These are phyloP conservation scores for Suhomyces sp. DNA, from an alignment of 805 yeast species.

Conservation along the genomic window DNA sequence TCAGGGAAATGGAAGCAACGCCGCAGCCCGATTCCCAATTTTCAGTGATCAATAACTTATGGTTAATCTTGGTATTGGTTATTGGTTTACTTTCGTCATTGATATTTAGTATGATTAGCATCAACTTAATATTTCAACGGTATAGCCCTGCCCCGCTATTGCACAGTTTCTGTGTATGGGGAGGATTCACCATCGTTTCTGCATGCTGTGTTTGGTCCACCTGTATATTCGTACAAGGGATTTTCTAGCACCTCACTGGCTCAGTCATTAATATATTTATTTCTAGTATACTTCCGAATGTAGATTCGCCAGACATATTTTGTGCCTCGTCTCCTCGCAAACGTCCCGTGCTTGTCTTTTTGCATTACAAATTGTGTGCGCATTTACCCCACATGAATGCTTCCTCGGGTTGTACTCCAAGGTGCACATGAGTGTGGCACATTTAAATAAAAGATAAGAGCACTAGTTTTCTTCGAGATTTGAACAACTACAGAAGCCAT, in stretches of 20 bases:
- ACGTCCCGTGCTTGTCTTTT: background rate
- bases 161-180: conserved; percentile 24
- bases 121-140: conserved; percentile 32
- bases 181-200: conserved; percentile 21
- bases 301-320: background rate
- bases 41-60: conserved; percentile 26
- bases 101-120: conserved; percentile 32
- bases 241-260: background rate
- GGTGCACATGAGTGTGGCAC: background rate
- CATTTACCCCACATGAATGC: background rate
- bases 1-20: conserved; percentile 16
- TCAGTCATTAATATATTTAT: background rate
- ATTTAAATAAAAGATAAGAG: background rate
- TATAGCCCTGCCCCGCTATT: conserved; percentile 24
- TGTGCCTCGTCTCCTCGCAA: background rate
- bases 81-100: conserved; percentile 33
- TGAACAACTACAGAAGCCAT: background rate
- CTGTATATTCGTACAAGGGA: conserved; percentile 1
- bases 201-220: conserved; percentile 19
- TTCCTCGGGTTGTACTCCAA: background rate
- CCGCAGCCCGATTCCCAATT: conserved; percentile 19
- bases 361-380: background rate
- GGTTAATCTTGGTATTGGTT: conserved; percentile 29
- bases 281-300: background rate
- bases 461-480: background rate